Conservation (phyloP, 192 early-diverging fungal species). For the Backusella psychrophila region DNA sequence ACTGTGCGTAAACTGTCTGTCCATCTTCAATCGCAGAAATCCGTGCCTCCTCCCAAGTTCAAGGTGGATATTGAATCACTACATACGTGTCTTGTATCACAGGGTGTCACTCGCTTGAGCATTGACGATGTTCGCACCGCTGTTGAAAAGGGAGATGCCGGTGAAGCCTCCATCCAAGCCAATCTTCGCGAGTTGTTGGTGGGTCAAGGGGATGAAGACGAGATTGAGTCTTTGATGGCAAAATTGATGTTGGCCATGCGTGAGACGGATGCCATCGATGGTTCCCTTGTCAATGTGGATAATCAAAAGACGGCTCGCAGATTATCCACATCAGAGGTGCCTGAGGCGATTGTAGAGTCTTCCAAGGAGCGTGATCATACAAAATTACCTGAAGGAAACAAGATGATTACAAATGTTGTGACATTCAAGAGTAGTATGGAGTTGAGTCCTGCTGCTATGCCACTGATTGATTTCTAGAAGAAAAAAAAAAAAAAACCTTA, state of each 20-base stretch:
- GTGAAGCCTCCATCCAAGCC: slow-evolving; percentile 22
- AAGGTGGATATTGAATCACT: slow-evolving; percentile 40
- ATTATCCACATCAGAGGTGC: slow-evolving; percentile 9
- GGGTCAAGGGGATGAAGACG: slow-evolving; percentile 32
- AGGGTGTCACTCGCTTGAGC: slow-evolving; percentile 21
- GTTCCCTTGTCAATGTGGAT: slow-evolving; percentile 30
- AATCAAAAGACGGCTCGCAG: slow-evolving; percentile 25
- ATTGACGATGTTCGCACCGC: slow-evolving; percentile 31
- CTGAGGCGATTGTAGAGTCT: background rate
- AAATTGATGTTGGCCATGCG: slow-evolving; percentile 28
- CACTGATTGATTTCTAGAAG: slow-evolving; percentile 26
- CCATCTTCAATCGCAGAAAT: slow-evolving; percentile 60
- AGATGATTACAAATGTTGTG: slow-evolving; percentile 44
- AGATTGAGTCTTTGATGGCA: slow-evolving; percentile 29
- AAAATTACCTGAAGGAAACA: slow-evolving; percentile 40
- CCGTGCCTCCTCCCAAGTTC: slow-evolving; percentile 1
- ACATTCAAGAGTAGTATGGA: slow-evolving; percentile 52
- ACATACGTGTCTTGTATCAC: slow-evolving; percentile 33
- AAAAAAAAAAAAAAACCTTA: background rate
- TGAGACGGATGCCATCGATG: slow-evolving; percentile 16
- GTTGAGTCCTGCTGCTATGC: slow-evolving; percentile 42
- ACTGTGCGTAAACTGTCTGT: slow-evolving; percentile 62
- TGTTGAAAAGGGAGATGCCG: slow-evolving; percentile 26
- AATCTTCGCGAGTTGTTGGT: slow-evolving; percentile 29
- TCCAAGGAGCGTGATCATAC: slow-evolving; percentile 21